Percentiles rank a stretch among this genome's conserved stretches.
These are phyloP conservation scores for Colletotrichum liaoningense DNA, from an alignment of 2,329 filamentous ascomycete species.

Conservation along the genomic window DNA sequence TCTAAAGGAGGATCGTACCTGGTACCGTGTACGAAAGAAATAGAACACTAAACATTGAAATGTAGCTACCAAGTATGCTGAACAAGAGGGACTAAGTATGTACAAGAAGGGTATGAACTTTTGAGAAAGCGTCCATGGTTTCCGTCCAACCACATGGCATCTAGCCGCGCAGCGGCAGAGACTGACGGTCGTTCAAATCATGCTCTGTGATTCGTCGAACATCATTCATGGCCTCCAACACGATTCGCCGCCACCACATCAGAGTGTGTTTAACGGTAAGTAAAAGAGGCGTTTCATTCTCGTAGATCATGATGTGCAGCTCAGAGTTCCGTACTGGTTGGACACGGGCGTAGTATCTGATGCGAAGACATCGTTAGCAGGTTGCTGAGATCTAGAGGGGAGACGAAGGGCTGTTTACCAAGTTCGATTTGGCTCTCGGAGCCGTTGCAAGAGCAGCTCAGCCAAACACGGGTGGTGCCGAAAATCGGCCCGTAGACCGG, in stretches of 20 bases:
- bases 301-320: slow-evolving; percentile 6
- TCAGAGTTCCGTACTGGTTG: neutral
- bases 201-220: neutral
- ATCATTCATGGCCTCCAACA: neutral
- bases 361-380: neutral
- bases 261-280: neutral
- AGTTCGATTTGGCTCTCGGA: slow-evolving; percentile 19
- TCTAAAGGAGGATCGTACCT: neutral
- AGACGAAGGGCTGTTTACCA: neutral
- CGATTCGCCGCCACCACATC: neutral
- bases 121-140: neutral
- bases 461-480: slow-evolving; percentile 17
- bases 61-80: neutral
- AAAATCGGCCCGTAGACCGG: slow-evolving; percentile 21
- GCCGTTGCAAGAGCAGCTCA: slow-evolving; percentile 30
- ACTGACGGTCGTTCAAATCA: neutral
- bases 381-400: fast-evolving
- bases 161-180: neutral
- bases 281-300: neutral
- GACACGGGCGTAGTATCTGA: neutral
- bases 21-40: neutral
- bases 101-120: neutral
- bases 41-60: neutral
- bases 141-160: neutral
- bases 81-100: neutral